Evolutionary conservation across 148 eudicot species (phyloP), one percentile per base, ranked within the genome.

Genomic region (Salicornia ramosissima): DNA sequence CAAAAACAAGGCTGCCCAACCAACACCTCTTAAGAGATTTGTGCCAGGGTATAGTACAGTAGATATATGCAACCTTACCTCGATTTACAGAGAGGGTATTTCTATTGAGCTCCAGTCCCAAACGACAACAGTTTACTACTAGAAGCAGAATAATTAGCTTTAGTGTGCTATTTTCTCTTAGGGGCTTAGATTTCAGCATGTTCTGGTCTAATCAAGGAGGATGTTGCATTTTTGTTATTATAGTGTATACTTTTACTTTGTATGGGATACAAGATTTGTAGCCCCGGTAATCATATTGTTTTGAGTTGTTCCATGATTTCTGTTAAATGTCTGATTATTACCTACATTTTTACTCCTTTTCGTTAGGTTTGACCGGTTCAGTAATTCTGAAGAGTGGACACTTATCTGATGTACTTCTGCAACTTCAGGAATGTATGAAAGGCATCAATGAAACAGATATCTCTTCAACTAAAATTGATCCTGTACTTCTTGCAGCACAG

Each of bases 401-500:
- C 11, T 65, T 92, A 68, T 92, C 97, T 45, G 96, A 92, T 75
- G 71, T 87, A 67, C 77, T 92, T 62, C 74, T 77, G 26, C 91
- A 92, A 74, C 91, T 92, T 70, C 96, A 90, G 71, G 96, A 85
- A 42, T 77, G 86, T 59, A 75, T 83, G 53, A 79, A 78, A 49
- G 88, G 91, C 71, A 85, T 90, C 64, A 81, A 83, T 78, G 96
- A 85, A 52, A 72, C 83, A 69, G 94, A 90, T 62, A 62, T 86
- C 66, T 81, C 88, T 62, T 82, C 91, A 45, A 81, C 81, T 40
- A 91, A 80, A 67, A 77, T 80, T 72, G 96, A 92, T 77, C 84
- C 84, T 36, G 85, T 83, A 29, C 79, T 80, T 64, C 88, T 89
- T 74, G 90, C 91, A 29, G 87, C 96, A 78, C 97, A 92, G 96